These are phyloP conservation scores for Ciborinia camelliae DNA, from an alignment of 2,329 filamentous ascomycete species.

Conservation along the genomic window DNA sequence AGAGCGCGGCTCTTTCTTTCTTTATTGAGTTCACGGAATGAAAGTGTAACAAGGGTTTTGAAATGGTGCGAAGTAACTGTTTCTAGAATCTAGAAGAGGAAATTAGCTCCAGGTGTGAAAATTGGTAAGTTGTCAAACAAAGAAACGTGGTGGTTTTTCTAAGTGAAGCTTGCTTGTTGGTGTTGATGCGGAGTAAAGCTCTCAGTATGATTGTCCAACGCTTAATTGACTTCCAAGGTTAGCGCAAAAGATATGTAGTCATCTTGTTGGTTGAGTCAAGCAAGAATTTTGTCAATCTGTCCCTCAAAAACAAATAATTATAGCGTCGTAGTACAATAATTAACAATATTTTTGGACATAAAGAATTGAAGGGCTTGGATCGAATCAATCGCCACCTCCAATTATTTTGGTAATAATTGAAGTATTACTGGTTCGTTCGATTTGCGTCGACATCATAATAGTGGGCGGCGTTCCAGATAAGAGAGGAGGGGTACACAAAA, in stretches of 20 bases:
- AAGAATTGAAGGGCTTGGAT: background rate
- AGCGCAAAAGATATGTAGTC: slow-evolving; percentile 11
- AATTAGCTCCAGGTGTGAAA: slow-evolving; percentile 13
- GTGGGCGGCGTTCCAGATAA: slow-evolving; percentile 15
- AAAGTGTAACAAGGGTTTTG: background rate
- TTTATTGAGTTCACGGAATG: background rate
- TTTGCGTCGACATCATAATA: slow-evolving; percentile 1
- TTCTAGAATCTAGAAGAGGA: slow-evolving; percentile 7
- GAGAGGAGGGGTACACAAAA: slow-evolving; percentile 5
- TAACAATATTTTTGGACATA: background rate
- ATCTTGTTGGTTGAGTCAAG: background rate
- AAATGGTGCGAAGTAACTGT: background rate
- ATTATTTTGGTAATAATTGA: slow-evolving; percentile 12
- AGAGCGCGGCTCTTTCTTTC: slow-evolving; percentile 20
- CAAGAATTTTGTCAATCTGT: background rate
- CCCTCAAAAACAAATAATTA: background rate
- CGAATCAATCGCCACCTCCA: slow-evolving; percentile 15
- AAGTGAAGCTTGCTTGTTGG: background rate
- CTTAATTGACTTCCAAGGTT: slow-evolving; percentile 13
- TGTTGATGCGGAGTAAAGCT: slow-evolving; percentile 5
- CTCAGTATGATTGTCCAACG: slow-evolving; percentile 3
- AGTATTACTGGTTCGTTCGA: slow-evolving; percentile 1
- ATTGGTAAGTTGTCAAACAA: background rate
- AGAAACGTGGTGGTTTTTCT: slow-evolving; percentile 1
- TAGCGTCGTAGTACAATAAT: background rate